Evolutionary conservation across 108 stramenopile species (phyloP).

Genomic region (Seminavis robusta): DNA sequence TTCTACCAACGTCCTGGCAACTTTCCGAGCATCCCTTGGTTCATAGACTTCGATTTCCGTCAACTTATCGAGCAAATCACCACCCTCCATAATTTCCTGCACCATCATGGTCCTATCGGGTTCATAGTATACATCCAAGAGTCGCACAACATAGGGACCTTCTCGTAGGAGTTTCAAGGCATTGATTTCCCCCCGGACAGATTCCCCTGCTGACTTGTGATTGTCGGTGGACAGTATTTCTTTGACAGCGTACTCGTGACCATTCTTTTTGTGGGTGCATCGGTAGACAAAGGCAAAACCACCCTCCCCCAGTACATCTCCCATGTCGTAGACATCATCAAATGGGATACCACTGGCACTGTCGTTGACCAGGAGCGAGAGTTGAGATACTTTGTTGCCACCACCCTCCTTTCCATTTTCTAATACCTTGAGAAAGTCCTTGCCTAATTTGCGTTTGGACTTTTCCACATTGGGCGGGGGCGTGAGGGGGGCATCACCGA

Average conservation of each 20-base stretch:
- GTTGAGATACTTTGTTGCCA: slow-evolving; percentile 14
- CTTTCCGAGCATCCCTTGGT: slow-evolving; percentile 62
- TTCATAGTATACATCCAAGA: slow-evolving; percentile 64
- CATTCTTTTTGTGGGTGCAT: slow-evolving; percentile 13
- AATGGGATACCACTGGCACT: slow-evolving; percentile 34
- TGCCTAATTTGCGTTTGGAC: too few species aligned
- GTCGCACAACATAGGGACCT: slow-evolving; percentile 50
- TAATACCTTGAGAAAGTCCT: slow-evolving; percentile 9
- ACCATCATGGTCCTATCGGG: slow-evolving; percentile 44
- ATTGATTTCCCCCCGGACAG: slow-evolving; percentile 18
- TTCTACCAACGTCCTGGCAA: slow-evolving; percentile 36
- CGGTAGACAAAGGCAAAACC: slow-evolving; percentile 26
- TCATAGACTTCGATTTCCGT: slow-evolving; percentile 50
- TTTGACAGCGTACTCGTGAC: slow-evolving; percentile 23
- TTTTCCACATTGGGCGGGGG: too few species aligned
- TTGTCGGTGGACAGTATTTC: slow-evolving; percentile 15
- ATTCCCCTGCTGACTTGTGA: slow-evolving; percentile 10
- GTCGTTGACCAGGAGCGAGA: slow-evolving; percentile 22
- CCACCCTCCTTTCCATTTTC: slow-evolving; percentile 7
- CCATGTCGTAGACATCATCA: slow-evolving; percentile 34
- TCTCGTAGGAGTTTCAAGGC: slow-evolving; percentile 22
- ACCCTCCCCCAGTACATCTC: too few species aligned
- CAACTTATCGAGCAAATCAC: slow-evolving; percentile 83
- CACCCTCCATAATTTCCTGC: slow-evolving; percentile 70
- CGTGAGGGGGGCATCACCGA: too few species aligned